Percentiles rank a stretch among this genome's conserved stretches.
Evolutionary conservation across 192 early-diverging fungal genomes (phyloP).

Genomic region (Geranomyces michiganensis): DNA sequence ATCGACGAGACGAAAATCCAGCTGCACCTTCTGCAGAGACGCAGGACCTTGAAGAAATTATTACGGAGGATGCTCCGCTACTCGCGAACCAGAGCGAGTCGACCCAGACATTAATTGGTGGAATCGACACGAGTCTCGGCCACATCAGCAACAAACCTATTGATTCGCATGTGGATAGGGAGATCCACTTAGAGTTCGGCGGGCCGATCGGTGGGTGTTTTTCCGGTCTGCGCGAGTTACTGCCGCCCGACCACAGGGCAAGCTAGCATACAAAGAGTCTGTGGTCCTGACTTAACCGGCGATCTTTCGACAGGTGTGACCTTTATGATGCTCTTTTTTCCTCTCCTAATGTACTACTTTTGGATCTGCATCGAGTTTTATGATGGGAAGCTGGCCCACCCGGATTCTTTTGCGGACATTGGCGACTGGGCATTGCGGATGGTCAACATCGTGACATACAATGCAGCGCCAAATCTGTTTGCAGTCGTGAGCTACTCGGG

Average conservation of each 20-base stretch:
- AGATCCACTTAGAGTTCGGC: slow-evolving; percentile 74
- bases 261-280: not conserved
- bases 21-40: not conserved
- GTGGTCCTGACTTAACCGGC: not conserved
- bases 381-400: slow-evolving; percentile 58
- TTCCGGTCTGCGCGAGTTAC: not conserved
- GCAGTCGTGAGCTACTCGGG: slow-evolving; percentile 62
- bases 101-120: too few species aligned
- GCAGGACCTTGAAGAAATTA: slow-evolving; percentile 2
- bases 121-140: not conserved
- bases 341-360: slow-evolving; percentile 73
- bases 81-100: not conserved
- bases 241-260: too few species aligned
- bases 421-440: slow-evolving; percentile 48
- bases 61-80: not conserved
- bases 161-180: slow-evolving; percentile 62
- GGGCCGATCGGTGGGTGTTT: slow-evolving; percentile 54
- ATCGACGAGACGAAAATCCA: too few species aligned
- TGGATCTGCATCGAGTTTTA: slow-evolving; percentile 73
- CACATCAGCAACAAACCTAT: slow-evolving; percentile 8
- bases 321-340: slow-evolving; percentile 76
- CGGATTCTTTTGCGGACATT: slow-evolving; percentile 44
- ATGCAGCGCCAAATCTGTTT: slow-evolving; percentile 58
- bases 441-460: slow-evolving; percentile 49
- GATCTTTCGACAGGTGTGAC: slow-evolving; percentile 39